Base-by-base conservation (phyloP, 148 eudicot genomes). In the Cornus kousa region DNA sequence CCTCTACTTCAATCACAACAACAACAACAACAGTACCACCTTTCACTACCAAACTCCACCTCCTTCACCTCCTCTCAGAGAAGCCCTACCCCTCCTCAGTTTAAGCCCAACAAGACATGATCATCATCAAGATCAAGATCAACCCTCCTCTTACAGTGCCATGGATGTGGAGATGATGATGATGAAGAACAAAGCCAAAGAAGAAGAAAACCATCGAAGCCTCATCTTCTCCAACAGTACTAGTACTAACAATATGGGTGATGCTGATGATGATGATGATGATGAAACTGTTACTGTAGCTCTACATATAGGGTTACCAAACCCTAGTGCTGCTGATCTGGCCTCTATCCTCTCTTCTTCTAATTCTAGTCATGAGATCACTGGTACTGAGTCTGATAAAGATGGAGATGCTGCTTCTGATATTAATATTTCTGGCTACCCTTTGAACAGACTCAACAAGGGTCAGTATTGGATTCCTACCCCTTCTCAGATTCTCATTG, bases 401-500 rank as follows among this genome's bases (percentile, higher is more conserved):
- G 79, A 71, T 28, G 84, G 74, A 32, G 77, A 76, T 23, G 84
- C 16, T 76, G 85, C 8, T 76, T 84, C 8, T 43, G 10, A 43
- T 43, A 43, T 6, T 43, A 9, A 82, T 73, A 74, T 65, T 14
- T 68, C 53, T 59, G 89, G 83, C 73, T 79, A 82, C 84, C 87
- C 92, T 19, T 71, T 88, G 57, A 88, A 70, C 62, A 88, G 87
- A 74, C 80, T 87, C 53, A 92, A 86, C 79, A 92, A 91, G 75
- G 97, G 98, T 9, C 94, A 95, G 83, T 95, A 95, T 78, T 95
- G 98, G 98, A 95, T 95, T 76, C 98, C 98, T 43, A 93, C 98
- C 35, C 97, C 98, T 75, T 89, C 98, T 50, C 98, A 95, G 86
- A 95, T 95, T 81, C 89, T 95, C 67, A 93, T 93, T 78, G 98